Base-by-base conservation (phyloP, 148 eudicot genomes). In the Mesembryanthemum crystallinum region DNA sequence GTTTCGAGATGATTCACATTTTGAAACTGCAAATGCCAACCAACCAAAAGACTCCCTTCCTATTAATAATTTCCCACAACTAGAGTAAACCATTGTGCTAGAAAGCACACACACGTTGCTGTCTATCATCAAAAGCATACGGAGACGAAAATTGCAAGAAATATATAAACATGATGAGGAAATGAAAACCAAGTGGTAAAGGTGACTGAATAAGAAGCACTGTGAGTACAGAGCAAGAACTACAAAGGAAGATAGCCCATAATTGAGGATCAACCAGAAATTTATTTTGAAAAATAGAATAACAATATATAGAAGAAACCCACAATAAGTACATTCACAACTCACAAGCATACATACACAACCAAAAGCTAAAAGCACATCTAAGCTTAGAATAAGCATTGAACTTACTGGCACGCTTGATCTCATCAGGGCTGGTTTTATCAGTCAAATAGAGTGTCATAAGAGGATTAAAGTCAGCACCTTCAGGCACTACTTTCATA, bases 391-490 rank as follows among this genome's bases (percentile, higher is more conserved):
- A 25, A 30, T 10, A 6, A 80, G 51, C 8, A 32, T 67, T 51
- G 35, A 43, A 87, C 96, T 86, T 80, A 94, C 98, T 90, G 14
- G 98, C 98, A 72, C 84, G 87, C 83, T 82, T 90, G 82, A 95
- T 92, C 87, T 95, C 97, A 68, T 80, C 80, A 61, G 94, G 92
- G 71, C 86, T 88, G 17, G 93, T 92, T 32, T 74, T 84, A 83
- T 94, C 97, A 49, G 98, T 94, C 86, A 94, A 76, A 83, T 94
- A 94, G 43, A 94, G 93, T n/a, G 98, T 92, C 98, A 94, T 94
- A 63, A 94, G 90, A 49, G 98, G 98, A 79, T 83, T 86, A 80
- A 95, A 95, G 74, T 83, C 83, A 57, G 77, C 81, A 78, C 84
- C 72, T 32, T 75, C 69, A 64, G 96, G 96, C 83, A 90, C 58